Percentiles rank a stretch among this genome's conserved stretches.
phyloP scores from a whole-genome alignment of 2,329 filamentous ascomycete genomes.

The Trichophyton equinum region DNA sequence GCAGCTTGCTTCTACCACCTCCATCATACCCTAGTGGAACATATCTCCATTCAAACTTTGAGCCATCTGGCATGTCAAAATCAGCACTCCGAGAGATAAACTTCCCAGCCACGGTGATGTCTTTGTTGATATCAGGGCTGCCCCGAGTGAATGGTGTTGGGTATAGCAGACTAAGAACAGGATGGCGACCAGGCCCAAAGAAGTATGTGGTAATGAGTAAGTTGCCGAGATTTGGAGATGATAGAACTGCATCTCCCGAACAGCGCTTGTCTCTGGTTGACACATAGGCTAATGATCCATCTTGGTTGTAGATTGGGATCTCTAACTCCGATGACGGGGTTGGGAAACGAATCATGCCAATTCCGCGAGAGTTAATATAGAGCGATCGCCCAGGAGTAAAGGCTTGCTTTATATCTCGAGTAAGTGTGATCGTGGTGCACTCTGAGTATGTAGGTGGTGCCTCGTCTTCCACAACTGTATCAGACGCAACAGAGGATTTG shows the following conservation, averaged over 20 bases:
- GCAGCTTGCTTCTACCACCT: constrained; percentile 16
- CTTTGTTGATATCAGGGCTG: not conserved
- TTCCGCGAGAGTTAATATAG: constrained; percentile 20
- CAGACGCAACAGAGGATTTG: constrained; percentile 9
- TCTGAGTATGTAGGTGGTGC: constrained; percentile 3
- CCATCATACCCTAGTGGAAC: constrained; percentile 30
- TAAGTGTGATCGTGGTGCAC: not conserved
- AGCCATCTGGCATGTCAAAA: constrained; percentile 39
- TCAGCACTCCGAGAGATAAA: constrained; percentile 37
- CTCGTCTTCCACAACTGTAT: constrained; percentile 5
- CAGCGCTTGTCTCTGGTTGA: constrained; percentile 38
- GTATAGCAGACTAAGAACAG: constrained; percentile 30
- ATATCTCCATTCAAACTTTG: constrained; percentile 46
- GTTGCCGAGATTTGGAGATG: constrained; percentile 24
- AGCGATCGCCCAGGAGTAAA: constrained; percentile 13
- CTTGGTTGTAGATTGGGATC: constrained; percentile 22
- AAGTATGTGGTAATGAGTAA: constrained; percentile 45
- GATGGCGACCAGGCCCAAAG: constrained; percentile 43
- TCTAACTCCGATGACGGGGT: constrained; percentile 29
- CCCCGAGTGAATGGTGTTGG: not conserved
- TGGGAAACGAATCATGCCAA: constrained; percentile 20
- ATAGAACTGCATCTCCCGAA: constrained; percentile 41
- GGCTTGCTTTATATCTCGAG: not conserved
- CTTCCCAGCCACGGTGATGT: constrained; percentile 22
- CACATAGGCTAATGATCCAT: constrained; percentile 37